These are phyloP conservation scores for Terfezia claveryi DNA, from an alignment of 495 filamentous ascomycete species.

Conservation along the genomic window DNA sequence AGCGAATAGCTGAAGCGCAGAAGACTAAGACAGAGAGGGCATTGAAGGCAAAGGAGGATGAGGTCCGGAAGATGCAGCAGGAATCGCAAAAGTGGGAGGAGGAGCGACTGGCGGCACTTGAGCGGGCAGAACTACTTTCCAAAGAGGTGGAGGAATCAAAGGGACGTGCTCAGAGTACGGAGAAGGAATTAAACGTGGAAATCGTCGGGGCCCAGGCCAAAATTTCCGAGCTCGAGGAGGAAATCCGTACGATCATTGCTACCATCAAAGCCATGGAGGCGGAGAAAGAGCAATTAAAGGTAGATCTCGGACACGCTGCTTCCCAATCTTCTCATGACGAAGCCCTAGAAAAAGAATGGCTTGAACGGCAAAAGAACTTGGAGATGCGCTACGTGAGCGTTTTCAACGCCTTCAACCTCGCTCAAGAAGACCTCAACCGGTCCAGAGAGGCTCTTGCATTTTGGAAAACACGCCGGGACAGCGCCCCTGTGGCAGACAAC, in stretches of 20 bases:
- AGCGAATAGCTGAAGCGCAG: constrained; percentile 60
- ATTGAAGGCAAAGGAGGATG: constrained; percentile 50
- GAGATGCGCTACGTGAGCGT: constrained; percentile 26
- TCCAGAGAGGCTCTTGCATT: constrained; percentile 11
- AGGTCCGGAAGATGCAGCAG: constrained; percentile 33
- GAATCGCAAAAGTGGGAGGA: constrained; percentile 35
- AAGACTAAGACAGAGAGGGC: constrained; percentile 60
- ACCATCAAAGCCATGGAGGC: constrained; percentile 11
- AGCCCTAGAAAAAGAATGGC: constrained; percentile 29
- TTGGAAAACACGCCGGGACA: constrained; percentile 14
- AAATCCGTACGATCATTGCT: constrained; percentile 14
- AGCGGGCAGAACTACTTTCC: constrained; percentile 26
- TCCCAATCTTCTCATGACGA: constrained; percentile 33
- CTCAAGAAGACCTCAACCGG: constrained; percentile 13
- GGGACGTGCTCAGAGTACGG: constrained; percentile 10
- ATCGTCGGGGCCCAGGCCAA: constrained; percentile 14
- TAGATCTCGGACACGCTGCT: constrained; percentile 32
- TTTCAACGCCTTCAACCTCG: constrained; percentile 20
- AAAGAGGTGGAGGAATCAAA: constrained; percentile 23
- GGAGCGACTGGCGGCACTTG: constrained; percentile 16
- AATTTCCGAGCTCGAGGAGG: constrained; percentile 25
- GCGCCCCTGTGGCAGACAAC: constrained; percentile 9
- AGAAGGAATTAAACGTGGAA: constrained; percentile 14
- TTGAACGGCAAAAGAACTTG: constrained; percentile 26
- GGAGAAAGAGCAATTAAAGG: constrained; percentile 21